These are phyloP conservation scores for Fomitopsis pulvina DNA, from an alignment of 768 basidiomycete species.

Conservation along the genomic window DNA sequence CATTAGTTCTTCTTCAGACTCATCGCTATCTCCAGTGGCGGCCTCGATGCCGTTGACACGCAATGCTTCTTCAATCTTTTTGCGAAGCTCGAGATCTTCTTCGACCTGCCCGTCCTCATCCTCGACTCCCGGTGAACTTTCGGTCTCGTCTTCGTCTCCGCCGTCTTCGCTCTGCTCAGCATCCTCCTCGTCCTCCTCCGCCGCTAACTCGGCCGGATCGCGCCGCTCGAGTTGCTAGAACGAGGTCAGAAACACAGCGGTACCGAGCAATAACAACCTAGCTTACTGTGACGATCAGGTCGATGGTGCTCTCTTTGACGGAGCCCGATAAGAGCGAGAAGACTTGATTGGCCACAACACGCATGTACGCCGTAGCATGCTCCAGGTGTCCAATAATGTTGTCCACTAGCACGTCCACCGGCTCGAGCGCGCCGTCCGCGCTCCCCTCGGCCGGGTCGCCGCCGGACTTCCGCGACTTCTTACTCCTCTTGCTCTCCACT, in stretches of 20 bases:
- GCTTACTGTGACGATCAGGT: conserved; percentile 77
- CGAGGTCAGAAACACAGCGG: background rate
- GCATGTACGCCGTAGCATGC: conserved; percentile 71
- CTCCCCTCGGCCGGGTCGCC: conserved; percentile 21
- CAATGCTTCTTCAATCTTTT: conserved; percentile 59
- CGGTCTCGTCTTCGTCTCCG: conserved; percentile 28
- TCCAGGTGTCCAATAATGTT: conserved; percentile 88
- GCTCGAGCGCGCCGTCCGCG: conserved; percentile 39
- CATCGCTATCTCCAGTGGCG: conserved; percentile 51
- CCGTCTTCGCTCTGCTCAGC: conserved; percentile 31
- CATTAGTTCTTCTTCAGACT: conserved; percentile 65
- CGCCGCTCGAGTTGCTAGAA: conserved; percentile 78
- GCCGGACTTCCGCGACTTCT: conserved; percentile 33
- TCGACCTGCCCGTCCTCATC: conserved; percentile 41
- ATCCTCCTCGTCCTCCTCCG: conserved; percentile 24
- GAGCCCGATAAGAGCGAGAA: conserved; percentile 68
- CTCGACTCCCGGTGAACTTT: no score
- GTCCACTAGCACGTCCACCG: conserved; percentile 84
- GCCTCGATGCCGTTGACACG: conserved; percentile 52
- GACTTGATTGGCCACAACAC: conserved; percentile 71
- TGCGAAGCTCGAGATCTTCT: conserved; percentile 55
- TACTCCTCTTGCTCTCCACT: conserved; percentile 22
- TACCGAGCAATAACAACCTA: conserved; percentile 2
- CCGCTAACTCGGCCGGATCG: conserved; percentile 47
- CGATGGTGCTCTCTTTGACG: conserved; percentile 64